These are phyloP conservation scores for Neopestalotiopsis sp. DNA, from an alignment of 2,329 filamentous ascomycete species.

Conservation along the genomic window DNA sequence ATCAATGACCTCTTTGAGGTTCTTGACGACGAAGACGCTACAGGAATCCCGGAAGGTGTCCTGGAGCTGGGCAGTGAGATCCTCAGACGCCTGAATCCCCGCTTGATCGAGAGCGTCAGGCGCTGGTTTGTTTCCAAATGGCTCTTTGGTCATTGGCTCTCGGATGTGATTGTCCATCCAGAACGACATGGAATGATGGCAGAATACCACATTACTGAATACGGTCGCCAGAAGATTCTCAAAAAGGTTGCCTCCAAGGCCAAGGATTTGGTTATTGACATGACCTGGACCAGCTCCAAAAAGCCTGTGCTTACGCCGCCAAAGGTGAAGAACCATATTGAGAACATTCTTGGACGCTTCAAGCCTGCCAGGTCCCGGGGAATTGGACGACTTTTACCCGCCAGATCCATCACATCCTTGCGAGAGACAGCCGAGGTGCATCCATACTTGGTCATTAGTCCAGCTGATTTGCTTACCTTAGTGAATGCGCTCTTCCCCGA, in stretches of 20 bases:
- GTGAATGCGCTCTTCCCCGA: constrained; percentile 86
- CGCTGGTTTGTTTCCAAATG: constrained; percentile 89
- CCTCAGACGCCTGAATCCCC: constrained; percentile 74
- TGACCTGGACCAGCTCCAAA: constrained; percentile 65
- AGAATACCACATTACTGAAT: constrained; percentile 90
- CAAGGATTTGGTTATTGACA: constrained; percentile 79
- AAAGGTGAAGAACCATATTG: constrained; percentile 70
- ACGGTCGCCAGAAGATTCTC: constrained; percentile 81
- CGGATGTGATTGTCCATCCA: constrained; percentile 84
- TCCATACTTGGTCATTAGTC: constrained; percentile 79
- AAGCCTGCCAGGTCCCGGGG: constrained; percentile 55
- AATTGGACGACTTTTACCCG: constrained; percentile 67
- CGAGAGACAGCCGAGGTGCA: constrained; percentile 80
- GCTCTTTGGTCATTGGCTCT: constrained; percentile 87
- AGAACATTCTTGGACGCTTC: constrained; percentile 73
- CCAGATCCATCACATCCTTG: constrained; percentile 73
- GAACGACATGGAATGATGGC: constrained; percentile 82
- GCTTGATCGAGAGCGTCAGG: constrained; percentile 75
- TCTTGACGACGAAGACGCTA: constrained; percentile 81
- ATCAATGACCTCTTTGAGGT: constrained; percentile 83
- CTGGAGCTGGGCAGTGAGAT: constrained; percentile 86
- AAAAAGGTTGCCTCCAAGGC: constrained; percentile 82
- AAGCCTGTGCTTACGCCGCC: constrained; percentile 67
- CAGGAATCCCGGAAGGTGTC: constrained; percentile 84
- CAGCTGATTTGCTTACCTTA: constrained; percentile 78